These are phyloP conservation scores for Diplocarpon mali DNA, from an alignment of 2,329 filamentous ascomycete genomes.

Conservation along the genomic window DNA sequence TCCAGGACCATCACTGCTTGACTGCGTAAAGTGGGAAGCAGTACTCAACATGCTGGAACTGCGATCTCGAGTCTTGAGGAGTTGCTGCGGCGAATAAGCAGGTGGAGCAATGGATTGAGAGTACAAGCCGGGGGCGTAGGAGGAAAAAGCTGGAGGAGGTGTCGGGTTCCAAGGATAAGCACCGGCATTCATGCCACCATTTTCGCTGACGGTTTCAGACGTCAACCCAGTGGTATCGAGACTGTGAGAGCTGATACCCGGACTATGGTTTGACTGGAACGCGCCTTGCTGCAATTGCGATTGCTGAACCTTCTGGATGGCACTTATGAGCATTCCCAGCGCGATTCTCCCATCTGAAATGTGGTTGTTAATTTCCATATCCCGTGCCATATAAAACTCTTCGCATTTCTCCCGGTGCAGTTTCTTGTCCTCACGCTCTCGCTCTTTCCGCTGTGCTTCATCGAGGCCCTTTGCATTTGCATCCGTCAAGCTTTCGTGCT, in stretches of 20 bases:
- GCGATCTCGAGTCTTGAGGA: conserved; percentile 34
- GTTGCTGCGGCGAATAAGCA: conserved; percentile 8
- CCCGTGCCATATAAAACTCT: conserved; percentile 18
- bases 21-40: conserved; percentile 56
- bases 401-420: conserved; percentile 21
- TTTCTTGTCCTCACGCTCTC: conserved; percentile 21
- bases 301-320: conserved; percentile 7
- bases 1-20: conserved; percentile 36
- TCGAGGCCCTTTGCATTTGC: conserved; percentile 47
- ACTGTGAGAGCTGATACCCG: conserved; percentile 14
- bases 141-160: conserved; percentile 6
- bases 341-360: conserved; percentile 9
- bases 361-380: conserved; percentile 12
- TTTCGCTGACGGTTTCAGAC: conserved; percentile 10
- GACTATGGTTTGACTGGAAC: conserved; percentile 12
- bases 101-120: neutral
- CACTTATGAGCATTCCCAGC: conserved; percentile 6
- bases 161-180: conserved; percentile 20
- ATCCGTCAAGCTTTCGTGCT: conserved; percentile 58
- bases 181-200: conserved; percentile 8
- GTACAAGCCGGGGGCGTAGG: neutral
- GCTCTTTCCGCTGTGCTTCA: conserved; percentile 26
- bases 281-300: conserved; percentile 7
- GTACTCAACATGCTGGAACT: conserved; percentile 59
- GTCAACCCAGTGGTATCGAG: conserved; percentile 6